phyloP scores from a whole-genome alignment of 495 filamentous ascomycete genomes.

The Sabuloglossum arenarium region DNA sequence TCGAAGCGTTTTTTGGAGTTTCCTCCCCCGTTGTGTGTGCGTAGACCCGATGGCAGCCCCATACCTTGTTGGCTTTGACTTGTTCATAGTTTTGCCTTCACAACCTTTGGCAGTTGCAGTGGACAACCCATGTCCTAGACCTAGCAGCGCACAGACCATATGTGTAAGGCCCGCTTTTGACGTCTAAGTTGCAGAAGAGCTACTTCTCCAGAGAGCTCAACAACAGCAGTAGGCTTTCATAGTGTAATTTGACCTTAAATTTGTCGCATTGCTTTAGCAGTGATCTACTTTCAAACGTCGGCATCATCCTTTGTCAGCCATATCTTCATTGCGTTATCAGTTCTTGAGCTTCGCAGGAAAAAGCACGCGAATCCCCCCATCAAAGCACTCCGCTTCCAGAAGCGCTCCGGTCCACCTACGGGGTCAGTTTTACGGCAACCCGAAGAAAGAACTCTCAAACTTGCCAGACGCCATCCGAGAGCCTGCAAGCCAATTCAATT shows the following conservation, averaged over 20 bases:
- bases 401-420: background rate
- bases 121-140: background rate
- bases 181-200: background rate
- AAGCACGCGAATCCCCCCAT: background rate
- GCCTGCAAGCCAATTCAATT: background rate
- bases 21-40: background rate
- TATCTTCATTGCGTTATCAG: background rate
- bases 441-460: background rate
- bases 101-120: background rate
- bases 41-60: background rate
- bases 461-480: background rate
- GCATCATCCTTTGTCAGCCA: background rate
- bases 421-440: background rate
- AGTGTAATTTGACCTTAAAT: background rate
- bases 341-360: background rate
- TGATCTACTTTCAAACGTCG: background rate
- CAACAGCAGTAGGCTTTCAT: background rate
- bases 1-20: background rate
- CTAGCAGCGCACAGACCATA: background rate
- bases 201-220: no score
- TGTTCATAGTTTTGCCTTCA: background rate
- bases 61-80: background rate
- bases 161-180: background rate
- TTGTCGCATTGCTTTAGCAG: background rate
- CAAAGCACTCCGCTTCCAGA: background rate